Evolutionary conservation across 2,329 filamentous ascomycete genomes (phyloP).

Genomic region (Triangularia verruculosa): DNA sequence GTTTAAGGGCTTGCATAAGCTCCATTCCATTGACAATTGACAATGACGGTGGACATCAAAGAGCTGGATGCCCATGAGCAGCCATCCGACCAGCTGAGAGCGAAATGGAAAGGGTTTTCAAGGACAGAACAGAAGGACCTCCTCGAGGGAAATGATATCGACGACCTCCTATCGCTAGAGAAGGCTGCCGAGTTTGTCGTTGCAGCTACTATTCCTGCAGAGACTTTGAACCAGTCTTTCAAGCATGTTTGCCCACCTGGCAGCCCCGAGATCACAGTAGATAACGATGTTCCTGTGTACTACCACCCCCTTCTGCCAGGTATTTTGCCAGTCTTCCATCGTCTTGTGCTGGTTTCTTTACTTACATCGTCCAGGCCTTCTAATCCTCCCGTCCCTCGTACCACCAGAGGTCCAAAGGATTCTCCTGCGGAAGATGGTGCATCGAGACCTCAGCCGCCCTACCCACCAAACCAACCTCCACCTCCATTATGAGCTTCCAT

Average conservation of each 20-base stretch:
- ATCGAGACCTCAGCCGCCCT: conserved; percentile 63
- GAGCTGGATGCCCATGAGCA: conserved; percentile 73
- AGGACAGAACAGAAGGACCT: conserved; percentile 54
- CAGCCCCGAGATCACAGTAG: conserved; percentile 31
- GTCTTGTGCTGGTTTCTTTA: neutral
- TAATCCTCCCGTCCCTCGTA: conserved; percentile 72
- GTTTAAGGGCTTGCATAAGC: conserved; percentile 1
- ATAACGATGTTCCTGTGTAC: conserved; percentile 52
- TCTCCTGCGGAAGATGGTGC: conserved; percentile 69
- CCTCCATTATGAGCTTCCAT: conserved; percentile 36
- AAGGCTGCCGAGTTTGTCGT: conserved; percentile 45
- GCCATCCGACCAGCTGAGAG: conserved; percentile 67
- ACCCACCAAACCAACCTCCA: conserved; percentile 78
- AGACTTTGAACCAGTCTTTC: conserved; percentile 45
- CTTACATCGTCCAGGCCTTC: conserved; percentile 58
- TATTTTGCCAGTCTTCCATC: conserved; percentile 37
- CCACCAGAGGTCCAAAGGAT: conserved; percentile 64
- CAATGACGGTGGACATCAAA: conserved; percentile 43
- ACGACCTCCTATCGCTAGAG: conserved; percentile 45
- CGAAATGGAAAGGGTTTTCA: conserved; percentile 72
- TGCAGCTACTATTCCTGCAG: conserved; percentile 42
- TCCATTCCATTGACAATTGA: neutral
- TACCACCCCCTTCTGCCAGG: conserved; percentile 67
- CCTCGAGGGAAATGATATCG: conserved; percentile 52
- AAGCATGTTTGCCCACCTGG: conserved; percentile 37